Evolutionary conservation across 192 early-diverging fungal species (phyloP), one percentile per base, ranked within the genome.

Genomic region (Linnemannia exigua): DNA sequence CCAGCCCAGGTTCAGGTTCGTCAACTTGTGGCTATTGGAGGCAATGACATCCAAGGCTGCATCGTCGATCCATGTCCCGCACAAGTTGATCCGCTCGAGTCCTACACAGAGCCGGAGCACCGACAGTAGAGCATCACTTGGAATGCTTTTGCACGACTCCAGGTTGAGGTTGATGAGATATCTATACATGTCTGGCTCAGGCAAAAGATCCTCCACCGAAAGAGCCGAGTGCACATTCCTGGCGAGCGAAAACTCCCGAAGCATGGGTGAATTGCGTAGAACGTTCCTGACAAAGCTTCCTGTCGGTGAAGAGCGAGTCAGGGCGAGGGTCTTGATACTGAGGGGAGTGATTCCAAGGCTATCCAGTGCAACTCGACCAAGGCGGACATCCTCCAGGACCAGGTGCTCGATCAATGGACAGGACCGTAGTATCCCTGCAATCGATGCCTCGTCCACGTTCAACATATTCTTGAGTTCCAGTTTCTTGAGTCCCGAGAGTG

Each of bases 11-110:
- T 80, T 86, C 63, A 86, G 66, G 38, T 41, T 86, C 2, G 44
- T 70, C 58, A 86, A 46, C 48, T 74, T 76, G 36, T 75, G 54
- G 51, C 84, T 77, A 25, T 77, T 58, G 8, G 31, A 11, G 1
- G 74, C 54, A n/a, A 86, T 46, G 0, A 74, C 77, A 25, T 72
- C 70, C 71, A 86, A 33, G 17, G 52, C n/a, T 4, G 58, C 5
- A 71, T 86, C 84, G 51, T 77, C 71, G 33, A 76, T 52, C 31
- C 38, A 67, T 47, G 79, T 80, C 5, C 74, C 75, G 38, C 78
- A 73, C 61, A 86, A 17, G 48, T 86, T 86, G 37, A 86, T 70
- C n/a, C 78, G n/a, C 51, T 77, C 84, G 5, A 86, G 79, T 44
- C 48, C 47, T n/a, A 70, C 58, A 47, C 78, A 86, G 8, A 79